These are phyloP conservation scores for Debaryomycetaceae sp. DNA, from an alignment of 1,139 yeast species.

Conservation along the genomic window DNA sequence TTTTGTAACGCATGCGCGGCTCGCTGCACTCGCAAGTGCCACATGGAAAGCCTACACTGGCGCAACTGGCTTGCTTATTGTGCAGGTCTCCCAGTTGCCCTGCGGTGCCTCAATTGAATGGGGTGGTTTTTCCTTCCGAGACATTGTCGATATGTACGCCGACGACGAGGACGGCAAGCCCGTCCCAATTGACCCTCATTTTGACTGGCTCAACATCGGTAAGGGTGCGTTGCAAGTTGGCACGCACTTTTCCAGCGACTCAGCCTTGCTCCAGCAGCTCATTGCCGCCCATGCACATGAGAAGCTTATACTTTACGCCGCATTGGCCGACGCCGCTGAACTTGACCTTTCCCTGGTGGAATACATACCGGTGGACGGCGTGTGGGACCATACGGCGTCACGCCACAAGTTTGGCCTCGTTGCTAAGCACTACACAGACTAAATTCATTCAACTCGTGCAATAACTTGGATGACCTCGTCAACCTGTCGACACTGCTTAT, in stretches of 20 bases:
- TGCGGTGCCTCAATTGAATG: slow-evolving; percentile 72
- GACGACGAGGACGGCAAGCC: slow-evolving; percentile 35
- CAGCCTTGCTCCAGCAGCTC: slow-evolving; percentile 11
- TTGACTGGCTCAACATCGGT: slow-evolving; percentile 10
- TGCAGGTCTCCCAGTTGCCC: slow-evolving; percentile 62
- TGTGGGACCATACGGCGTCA: slow-evolving; percentile 18
- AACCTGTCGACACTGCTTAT: not conserved
- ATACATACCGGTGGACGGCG: slow-evolving; percentile 22
- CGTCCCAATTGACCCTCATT: slow-evolving; percentile 5
- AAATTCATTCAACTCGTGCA: not conserved
- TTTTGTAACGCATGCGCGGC: slow-evolving; percentile 37
- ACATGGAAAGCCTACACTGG: slow-evolving; percentile 39
- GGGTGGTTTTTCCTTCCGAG: slow-evolving; percentile 57
- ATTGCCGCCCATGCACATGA: slow-evolving; percentile 1
- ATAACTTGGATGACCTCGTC: not conserved
- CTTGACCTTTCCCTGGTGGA: slow-evolving; percentile 13
- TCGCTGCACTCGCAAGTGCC: slow-evolving; percentile 24
- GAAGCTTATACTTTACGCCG: slow-evolving; percentile 1
- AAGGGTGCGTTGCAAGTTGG: slow-evolving; percentile 10
- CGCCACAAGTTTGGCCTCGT: slow-evolving; percentile 19
- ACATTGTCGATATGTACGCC: slow-evolving; percentile 32
- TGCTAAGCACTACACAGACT: slow-evolving; percentile 12
- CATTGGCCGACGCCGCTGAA: not conserved
- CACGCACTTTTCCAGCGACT: slow-evolving; percentile 17
- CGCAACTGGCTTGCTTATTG: slow-evolving; percentile 38